These are phyloP conservation scores for Fomes fomentarius DNA, from an alignment of 1,284 basidiomycete species.

Conservation along the genomic window DNA sequence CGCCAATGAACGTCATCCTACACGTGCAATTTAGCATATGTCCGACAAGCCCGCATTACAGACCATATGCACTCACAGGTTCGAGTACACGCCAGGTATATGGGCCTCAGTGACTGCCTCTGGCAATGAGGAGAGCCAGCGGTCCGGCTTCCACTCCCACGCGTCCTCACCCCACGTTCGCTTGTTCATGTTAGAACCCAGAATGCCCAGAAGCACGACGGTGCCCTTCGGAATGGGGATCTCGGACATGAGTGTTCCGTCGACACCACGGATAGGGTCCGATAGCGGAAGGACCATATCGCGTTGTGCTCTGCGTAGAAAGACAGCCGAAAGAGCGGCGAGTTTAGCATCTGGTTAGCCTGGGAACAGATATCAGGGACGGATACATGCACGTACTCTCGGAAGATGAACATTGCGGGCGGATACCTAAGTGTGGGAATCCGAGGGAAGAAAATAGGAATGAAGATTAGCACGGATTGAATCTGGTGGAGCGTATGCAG, in stretches of 20 bases:
- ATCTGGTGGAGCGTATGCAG: background rate
- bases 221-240: slow-evolving; percentile 48
- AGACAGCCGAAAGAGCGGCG: background rate
- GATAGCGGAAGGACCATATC: slow-evolving; percentile 31
- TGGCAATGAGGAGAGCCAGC: slow-evolving; percentile 31
- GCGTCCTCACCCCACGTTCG: slow-evolving; percentile 36
- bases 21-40: slow-evolving; percentile 1
- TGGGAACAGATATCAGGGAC: slow-evolving; percentile 2
- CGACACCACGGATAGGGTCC: slow-evolving; percentile 26
- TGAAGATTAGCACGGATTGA: slow-evolving; percentile 5
- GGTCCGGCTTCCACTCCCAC: slow-evolving; percentile 35
- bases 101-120: slow-evolving; percentile 24
- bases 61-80: slow-evolving; percentile 24
- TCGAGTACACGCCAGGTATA: slow-evolving; percentile 32
- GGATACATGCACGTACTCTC: slow-evolving; percentile 19
- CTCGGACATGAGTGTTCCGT: slow-evolving; percentile 40
- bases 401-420: slow-evolving; percentile 25
- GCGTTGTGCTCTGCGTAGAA: slow-evolving; percentile 28
- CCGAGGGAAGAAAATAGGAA: background rate
- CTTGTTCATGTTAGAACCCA: slow-evolving; percentile 33
- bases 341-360: slow-evolving; percentile 2
- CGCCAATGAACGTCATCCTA: slow-evolving; percentile 37
- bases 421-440: slow-evolving; percentile 18
- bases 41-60: background rate
- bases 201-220: slow-evolving; percentile 29